These are phyloP conservation scores for Dissophora globulifera DNA, from an alignment of 192 early-diverging fungal genomes.

Conservation along the genomic window DNA sequence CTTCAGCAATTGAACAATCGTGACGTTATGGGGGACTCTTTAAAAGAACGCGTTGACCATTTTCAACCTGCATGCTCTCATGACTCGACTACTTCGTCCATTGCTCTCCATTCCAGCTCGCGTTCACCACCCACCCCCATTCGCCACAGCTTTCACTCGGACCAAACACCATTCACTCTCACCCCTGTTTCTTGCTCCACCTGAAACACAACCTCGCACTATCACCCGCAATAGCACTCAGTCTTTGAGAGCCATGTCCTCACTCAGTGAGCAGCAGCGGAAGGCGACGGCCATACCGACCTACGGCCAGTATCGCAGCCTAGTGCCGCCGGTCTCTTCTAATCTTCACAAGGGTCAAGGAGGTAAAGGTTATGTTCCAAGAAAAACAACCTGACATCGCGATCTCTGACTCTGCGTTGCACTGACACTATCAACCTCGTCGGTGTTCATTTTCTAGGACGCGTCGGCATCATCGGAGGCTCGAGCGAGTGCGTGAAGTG, in stretches of 20 bases:
- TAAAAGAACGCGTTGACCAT: background rate
- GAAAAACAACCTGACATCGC: too few relatives aligned
- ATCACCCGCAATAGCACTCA: background rate
- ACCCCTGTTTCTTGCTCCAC: background rate
- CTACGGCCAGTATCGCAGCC: slow-evolving; percentile 19
- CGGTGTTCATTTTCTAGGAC: slow-evolving; percentile 59
- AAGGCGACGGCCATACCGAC: slow-evolving; percentile 10
- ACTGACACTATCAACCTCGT: background rate
- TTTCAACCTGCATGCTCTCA: background rate
- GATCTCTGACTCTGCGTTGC: too few relatives aligned
- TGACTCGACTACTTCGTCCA: background rate
- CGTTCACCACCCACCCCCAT: background rate
- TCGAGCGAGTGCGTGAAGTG: slow-evolving; percentile 77
- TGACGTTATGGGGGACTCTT: background rate
- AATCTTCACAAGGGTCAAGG: slow-evolving; percentile 84
- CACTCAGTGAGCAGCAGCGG: slow-evolving; percentile 15
- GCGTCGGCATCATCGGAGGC: slow-evolving; percentile 80
- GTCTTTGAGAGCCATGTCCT: slow-evolving; percentile 9
- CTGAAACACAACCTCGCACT: background rate
- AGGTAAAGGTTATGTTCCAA: slow-evolving; percentile 66
- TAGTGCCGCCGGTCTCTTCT: slow-evolving; percentile 69
- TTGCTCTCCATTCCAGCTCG: background rate
- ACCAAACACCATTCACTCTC: background rate
- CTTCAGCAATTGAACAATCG: too few relatives aligned
- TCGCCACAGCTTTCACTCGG: background rate